Evolutionary conservation across 306 rosid species (phyloP).

Genomic region (Cotoneaster glaucophyllus): DNA sequence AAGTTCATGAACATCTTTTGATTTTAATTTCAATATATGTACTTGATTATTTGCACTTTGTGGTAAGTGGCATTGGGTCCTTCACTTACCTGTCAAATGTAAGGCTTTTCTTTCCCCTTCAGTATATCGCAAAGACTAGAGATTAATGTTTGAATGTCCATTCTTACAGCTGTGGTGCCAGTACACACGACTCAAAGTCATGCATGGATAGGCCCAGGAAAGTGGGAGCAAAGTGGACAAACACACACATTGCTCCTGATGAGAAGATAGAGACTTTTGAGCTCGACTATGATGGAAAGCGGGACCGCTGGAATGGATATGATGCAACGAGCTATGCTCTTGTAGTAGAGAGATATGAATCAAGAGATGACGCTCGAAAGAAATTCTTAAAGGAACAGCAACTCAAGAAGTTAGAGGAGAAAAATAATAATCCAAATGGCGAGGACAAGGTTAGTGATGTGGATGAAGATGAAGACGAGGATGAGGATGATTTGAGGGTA

Average conservation of each 20-base stretch:
- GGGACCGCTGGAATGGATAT: slow-evolving; percentile 73
- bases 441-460: slow-evolving; percentile 24
- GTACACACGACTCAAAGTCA: slow-evolving; percentile 42
- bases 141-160: background rate
- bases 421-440: slow-evolving; percentile 33
- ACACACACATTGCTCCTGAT: slow-evolving; percentile 64
- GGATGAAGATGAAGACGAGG: slow-evolving; percentile 54
- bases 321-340: slow-evolving; percentile 50
- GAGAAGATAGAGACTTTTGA: slow-evolving; percentile 67
- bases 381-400: slow-evolving; percentile 54
- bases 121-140: background rate
- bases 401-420: slow-evolving; percentile 47
- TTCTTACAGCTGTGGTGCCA: slow-evolving; percentile 54
- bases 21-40: background rate
- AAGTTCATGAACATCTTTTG: background rate
- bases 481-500: slow-evolving; percentile 47
- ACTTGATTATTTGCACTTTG: background rate
- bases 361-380: slow-evolving; percentile 56
- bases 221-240: slow-evolving; percentile 65
- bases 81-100: background rate
- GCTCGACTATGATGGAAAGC: slow-evolving; percentile 64
- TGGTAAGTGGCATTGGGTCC: background rate
- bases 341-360: slow-evolving; percentile 53
- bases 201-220: slow-evolving; percentile 66
- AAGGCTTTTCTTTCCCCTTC: background rate